Percentiles rank a stretch among this genome's conserved stretches.
Conservation (phyloP, 1,284 basidiomycete genomes). For the Apiotrichum brassicae region DNA sequence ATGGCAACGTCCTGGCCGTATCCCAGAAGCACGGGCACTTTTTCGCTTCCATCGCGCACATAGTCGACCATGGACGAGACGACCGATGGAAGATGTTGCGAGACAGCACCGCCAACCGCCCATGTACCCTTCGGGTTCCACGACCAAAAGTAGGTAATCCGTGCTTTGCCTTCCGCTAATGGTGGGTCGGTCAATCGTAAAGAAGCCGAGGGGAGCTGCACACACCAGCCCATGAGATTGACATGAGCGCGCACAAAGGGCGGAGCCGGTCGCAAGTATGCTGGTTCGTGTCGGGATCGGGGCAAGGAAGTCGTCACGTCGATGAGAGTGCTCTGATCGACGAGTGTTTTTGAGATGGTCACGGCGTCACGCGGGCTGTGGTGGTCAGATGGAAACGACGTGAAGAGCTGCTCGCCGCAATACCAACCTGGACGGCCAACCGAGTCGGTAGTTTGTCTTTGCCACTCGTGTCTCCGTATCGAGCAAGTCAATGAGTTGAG, state of each 20-base stretch:
- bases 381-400: constrained; percentile 13
- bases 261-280: constrained; percentile 85
- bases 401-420: too few relatives aligned
- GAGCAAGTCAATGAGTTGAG: constrained; percentile 75
- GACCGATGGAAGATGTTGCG: constrained; percentile 73
- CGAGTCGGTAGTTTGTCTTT: constrained; percentile 83
- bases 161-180: constrained; percentile 50
- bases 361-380: constrained; percentile 82
- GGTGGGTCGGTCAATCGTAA: constrained; percentile 40
- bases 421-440: constrained; percentile 91
- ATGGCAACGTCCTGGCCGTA: constrained; percentile 80
- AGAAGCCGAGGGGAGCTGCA: constrained; percentile 56
- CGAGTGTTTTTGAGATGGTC: constrained; percentile 77
- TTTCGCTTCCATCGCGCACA: constrained; percentile 63
- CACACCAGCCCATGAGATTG: constrained; percentile 83
- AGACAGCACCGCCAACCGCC: constrained; percentile 59
- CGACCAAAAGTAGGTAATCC: constrained; percentile 89
- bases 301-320: constrained; percentile 94
- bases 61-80: constrained; percentile 70
- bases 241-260: constrained; percentile 91
- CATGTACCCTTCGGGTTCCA: constrained; percentile 88
- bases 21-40: constrained; percentile 66
- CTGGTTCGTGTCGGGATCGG: constrained; percentile 80
- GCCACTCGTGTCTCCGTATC: constrained; percentile 77
- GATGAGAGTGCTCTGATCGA: constrained; percentile 74